A percentile compares a stretch with the other conserved stretches of the same genome.
Conservation (phyloP, 257 asterid genomes). For the Parsonsia alboflavescens region DNA sequence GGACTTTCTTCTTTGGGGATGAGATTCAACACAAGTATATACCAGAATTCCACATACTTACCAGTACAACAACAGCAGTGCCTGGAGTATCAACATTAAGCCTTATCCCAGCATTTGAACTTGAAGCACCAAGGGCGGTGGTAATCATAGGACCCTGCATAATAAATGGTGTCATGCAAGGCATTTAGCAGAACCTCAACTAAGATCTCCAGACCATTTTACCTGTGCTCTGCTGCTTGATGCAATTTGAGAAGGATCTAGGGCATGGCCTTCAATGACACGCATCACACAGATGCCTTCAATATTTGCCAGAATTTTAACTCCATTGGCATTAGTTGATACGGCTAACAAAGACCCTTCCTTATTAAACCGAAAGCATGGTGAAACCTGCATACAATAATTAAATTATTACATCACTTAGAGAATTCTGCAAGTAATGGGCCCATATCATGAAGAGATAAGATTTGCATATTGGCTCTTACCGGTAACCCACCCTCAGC, state of each 20-base stretch:
- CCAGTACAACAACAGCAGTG: conserved; percentile 33
- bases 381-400: conserved; percentile 49
- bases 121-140: conserved; percentile 34
- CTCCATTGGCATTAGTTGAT: conserved; percentile 55
- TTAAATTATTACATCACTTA: conserved; percentile 7
- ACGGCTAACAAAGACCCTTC: conserved; percentile 65
- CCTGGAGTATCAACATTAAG: conserved; percentile 23
- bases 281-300: conserved; percentile 40
- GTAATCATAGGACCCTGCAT: conserved; percentile 37
- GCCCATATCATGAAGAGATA: not conserved
- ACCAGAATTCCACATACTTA: conserved; percentile 18
- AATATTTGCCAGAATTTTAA: conserved; percentile 55
- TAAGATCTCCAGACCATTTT: conserved; percentile 8
- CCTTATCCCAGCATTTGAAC: conserved; percentile 39
- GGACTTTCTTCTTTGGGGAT: no score
- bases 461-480: conserved; percentile 18
- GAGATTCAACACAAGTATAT: not conserved
- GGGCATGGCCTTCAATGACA: conserved; percentile 27
- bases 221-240: conserved; percentile 42
- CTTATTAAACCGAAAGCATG: conserved; percentile 58
- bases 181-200: not conserved
- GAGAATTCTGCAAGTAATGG: conserved; percentile 2
- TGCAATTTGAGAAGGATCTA: conserved; percentile 23
- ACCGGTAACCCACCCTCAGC: conserved; percentile 71
- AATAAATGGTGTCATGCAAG: conserved; percentile 5